Base-by-base conservation (phyloP, 345 rosid species). In the Linum tenue region DNA sequence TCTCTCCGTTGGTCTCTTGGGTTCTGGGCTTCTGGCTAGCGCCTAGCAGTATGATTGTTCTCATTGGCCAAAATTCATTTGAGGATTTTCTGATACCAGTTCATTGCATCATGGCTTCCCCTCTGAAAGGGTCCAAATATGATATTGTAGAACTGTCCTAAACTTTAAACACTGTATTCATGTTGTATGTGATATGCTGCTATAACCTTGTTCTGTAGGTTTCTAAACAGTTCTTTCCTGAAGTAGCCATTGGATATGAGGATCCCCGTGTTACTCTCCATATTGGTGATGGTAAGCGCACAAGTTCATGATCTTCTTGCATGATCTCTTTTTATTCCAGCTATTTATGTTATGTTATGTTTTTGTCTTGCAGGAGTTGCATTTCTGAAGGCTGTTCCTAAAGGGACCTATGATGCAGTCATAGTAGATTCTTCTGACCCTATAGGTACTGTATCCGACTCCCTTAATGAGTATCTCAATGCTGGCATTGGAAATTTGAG, bases 401-500 rank as follows among this genome's bases (percentile, higher is more conserved):
- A 73, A 69, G 98, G 91, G 69, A 86, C 96, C 53, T 92, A 92
- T 66, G 98, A 92, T 74, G 98, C 96, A 16, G 58, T 92, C 67
- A 87, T 92, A 17, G 98, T 92, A 70, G 98, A 92, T 74, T 92
- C 98, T 4, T 92, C 98, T 0, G 97, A 92, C 60, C 98, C 98
- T 0, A 90, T 90, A 1, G 98, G 96, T 89, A 82, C 55, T 60
- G 16, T 67, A 42, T 6, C 39, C 65, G 15, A 3, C 62, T 7
- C 37, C 39, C 48, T 65, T 42, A 56, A 22, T 56, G 7, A 8
- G n/a, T 57, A 40, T 58, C 31, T 22, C 35, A n/a, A 56, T 56
- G 31, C 16, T 31, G 22, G 39, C 58, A 53, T n/a, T 60, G 41
- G 44, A 39, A 37, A 59, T 38, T 4, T 56, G 3, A 60, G 38